Conservation (phyloP, 352 stramenopile genomes). For the Pilasporangium apinafurcum region DNA sequence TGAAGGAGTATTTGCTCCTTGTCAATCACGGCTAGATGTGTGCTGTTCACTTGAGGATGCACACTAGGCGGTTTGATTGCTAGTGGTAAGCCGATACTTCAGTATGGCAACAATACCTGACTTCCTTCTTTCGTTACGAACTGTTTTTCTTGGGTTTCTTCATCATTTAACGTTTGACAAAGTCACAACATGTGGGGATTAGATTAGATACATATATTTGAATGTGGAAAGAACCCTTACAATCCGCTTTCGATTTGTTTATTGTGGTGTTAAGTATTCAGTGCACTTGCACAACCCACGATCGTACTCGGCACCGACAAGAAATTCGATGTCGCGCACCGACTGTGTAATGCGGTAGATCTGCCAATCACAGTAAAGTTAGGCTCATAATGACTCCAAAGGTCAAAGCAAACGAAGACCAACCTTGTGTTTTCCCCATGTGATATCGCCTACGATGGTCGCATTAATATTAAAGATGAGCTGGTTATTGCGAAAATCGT, state of each 20-base stretch:
- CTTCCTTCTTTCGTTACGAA: too few species aligned
- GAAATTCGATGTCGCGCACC: slow-evolving; percentile 74
- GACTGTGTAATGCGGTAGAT: slow-evolving; percentile 79
- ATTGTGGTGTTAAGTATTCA: slow-evolving; percentile 60
- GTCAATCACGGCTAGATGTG: too few species aligned
- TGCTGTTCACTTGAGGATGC: too few species aligned
- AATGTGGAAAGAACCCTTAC: too few species aligned
- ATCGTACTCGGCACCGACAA: slow-evolving; percentile 83
- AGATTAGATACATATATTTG: too few species aligned
- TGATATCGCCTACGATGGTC: slow-evolving; percentile 74
- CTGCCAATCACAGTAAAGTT: slow-evolving; percentile 12
- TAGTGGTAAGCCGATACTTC: too few species aligned
- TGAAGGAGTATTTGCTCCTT: too few species aligned
- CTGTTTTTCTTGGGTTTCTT: too few species aligned
- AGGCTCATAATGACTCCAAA: slow-evolving; percentile 1
- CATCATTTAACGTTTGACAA: too few species aligned
- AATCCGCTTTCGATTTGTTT: neutral
- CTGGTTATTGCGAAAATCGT: slow-evolving; percentile 62
- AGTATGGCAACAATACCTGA: too few species aligned
- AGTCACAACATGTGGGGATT: too few species aligned
- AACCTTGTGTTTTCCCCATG: slow-evolving; percentile 76
- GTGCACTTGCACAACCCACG: slow-evolving; percentile 79
- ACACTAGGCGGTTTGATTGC: too few species aligned
- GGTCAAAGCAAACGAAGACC: neutral
- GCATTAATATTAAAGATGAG: slow-evolving; percentile 82